Conservation (phyloP, 2,329 filamentous ascomycete genomes). For the Aspergillus ochraceus region DNA sequence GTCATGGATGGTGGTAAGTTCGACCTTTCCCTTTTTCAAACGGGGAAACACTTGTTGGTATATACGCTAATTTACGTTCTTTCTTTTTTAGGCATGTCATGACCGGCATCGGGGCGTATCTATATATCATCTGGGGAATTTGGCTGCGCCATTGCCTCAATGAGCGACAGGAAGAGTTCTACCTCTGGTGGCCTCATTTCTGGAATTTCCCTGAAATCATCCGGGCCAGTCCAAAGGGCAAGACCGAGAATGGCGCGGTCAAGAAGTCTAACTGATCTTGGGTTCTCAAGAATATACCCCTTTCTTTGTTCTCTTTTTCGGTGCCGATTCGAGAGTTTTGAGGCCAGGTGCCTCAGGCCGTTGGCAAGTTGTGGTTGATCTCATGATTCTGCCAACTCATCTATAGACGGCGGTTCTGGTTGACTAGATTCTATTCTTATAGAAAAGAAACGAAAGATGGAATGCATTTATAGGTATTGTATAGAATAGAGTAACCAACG, state of each 20-base stretch:
- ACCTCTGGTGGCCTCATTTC: conserved; percentile 66
- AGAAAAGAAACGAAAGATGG: conserved; percentile 11
- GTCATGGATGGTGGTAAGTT: conserved; percentile 69
- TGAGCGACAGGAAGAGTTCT: conserved; percentile 68
- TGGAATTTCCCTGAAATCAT: conserved; percentile 59
- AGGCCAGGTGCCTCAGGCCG: conserved; percentile 5
- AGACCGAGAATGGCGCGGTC: conserved; percentile 22
- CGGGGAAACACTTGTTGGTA: neutral
- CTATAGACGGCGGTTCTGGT: conserved; percentile 15
- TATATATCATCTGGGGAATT: conserved; percentile 80
- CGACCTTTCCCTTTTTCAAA: neutral
- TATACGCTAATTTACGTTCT: conserved; percentile 14
- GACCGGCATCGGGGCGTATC: conserved; percentile 80
- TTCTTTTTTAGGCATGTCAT: conserved; percentile 65
- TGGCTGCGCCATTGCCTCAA: conserved; percentile 79
- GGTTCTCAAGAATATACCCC: neutral
- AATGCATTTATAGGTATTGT: neutral
- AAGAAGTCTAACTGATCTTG: conserved; percentile 30
- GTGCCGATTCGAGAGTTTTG: neutral
- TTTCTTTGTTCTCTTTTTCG: conserved; percentile 7
- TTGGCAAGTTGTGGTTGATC: neutral
- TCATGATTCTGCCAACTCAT: conserved; percentile 1
- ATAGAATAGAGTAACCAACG: neutral
- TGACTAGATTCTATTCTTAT: conserved; percentile 9
- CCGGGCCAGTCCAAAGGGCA: conserved; percentile 21